A percentile compares a stretch with the other conserved stretches of the same genome.
Conservation (phyloP, 805 yeast genomes). For the Candida ficus region DNA sequence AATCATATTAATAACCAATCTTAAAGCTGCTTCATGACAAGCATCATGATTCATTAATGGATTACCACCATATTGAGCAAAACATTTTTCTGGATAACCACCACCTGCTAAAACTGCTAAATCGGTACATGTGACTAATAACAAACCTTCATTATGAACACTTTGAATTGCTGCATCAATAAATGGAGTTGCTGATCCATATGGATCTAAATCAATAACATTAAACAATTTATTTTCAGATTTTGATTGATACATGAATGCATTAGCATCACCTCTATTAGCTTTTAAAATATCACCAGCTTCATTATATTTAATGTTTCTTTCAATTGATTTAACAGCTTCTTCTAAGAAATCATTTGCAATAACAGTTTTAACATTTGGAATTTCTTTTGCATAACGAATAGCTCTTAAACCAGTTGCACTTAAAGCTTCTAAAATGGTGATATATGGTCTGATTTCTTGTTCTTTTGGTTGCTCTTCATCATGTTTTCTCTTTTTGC, state of each 20-base stretch:
- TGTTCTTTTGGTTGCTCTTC: constrained; percentile 18
- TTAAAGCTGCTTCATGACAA: constrained; percentile 88
- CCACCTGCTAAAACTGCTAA: constrained; percentile 93
- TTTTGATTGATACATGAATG: constrained; percentile 56
- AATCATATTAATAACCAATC: constrained; percentile 74
- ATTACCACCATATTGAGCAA: constrained; percentile 89
- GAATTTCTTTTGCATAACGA: constrained; percentile 88
- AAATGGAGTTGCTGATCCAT: constrained; percentile 96
- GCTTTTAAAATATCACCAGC: constrained; percentile 54
- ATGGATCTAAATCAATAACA: constrained; percentile 92
- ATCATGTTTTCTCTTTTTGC: constrained; percentile 29
- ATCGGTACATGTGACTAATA: constrained; percentile 94
- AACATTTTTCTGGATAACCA: constrained; percentile 96
- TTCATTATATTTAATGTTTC: constrained; percentile 65
- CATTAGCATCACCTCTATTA: constrained; percentile 87
- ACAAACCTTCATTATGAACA: constrained; percentile 77
- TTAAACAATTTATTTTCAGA: constrained; percentile 52
- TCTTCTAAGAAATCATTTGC: constrained; percentile 88
- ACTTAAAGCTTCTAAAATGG: constrained; percentile 82
- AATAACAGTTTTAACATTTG: constrained; percentile 61
- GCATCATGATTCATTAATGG: constrained; percentile 69
- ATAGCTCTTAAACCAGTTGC: constrained; percentile 96
- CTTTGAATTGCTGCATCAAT: constrained; percentile 86
- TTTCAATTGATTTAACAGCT: constrained; percentile 76
- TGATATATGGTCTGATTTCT: constrained; percentile 37